Evolutionary conservation across 352 stramenopile genomes (phyloP), one percentile per base, ranked within the genome.

Genomic region (Pythium plurisporium): DNA sequence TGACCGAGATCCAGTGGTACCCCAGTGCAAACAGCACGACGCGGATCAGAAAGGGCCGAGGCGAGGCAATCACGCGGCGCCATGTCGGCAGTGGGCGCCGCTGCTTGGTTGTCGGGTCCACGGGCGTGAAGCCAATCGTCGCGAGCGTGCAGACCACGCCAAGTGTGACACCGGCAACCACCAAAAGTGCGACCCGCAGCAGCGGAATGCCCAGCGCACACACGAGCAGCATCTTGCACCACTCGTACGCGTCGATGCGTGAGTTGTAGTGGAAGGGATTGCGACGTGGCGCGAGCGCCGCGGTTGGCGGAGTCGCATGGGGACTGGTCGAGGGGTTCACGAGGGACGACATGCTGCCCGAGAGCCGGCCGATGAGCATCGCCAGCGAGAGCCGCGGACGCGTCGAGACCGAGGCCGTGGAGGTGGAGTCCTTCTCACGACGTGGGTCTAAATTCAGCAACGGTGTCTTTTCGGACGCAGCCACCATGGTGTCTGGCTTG

Each of bases 211-310:
- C 73, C 12, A 87, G 51, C 3, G 82, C 54, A 59, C 79, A 87
- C 50, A 86, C 49, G 11, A 79, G 8, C 5, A 60, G 43, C 53
- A 84, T 86, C 72, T 89, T 89, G 63, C 64, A 26, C 34, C 53
- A 69, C 53, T 89, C 79, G 69, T 86, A 86, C 44, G 52, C 59
- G 55, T 80, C 70, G 47, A 84, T 70, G 15, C 62, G 76, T 19
- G 74, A 74, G 19, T 70, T 64, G 64, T 89, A 86, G 26, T 62
- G 70, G 67, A 89, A 89, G 34, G 79, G 76, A 45, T 89, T 89
- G 23, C 57, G 45, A 19, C 27, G 45, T 23, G 46, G 38, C 10
- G 34, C 37, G 23, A 30, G n/a, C 15, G 20, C 4, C n/a, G 23
- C n/a, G n/a, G n/a, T n/a, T 12, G 31, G 3, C 26, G 23, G 48